Percentiles rank a stretch among this genome's conserved stretches.
Conservation (phyloP, 2,329 filamentous ascomycete genomes). For the Clarireedia homoeocarpa region DNA sequence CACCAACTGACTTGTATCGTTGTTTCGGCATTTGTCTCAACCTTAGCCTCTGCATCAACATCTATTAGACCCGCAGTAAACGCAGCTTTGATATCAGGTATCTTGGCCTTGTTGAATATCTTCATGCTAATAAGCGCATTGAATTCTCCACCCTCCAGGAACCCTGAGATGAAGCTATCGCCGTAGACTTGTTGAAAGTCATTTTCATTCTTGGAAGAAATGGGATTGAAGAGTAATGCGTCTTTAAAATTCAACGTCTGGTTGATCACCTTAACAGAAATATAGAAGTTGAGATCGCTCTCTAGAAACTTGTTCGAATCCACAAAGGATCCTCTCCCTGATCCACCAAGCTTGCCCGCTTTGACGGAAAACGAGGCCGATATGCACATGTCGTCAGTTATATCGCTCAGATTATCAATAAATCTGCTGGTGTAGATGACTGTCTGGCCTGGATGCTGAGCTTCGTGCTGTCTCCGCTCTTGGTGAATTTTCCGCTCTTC, state of each 20-base stretch:
- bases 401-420: neutral
- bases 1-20: conserved; percentile 18
- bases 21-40: conserved; percentile 6
- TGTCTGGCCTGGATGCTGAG: neutral
- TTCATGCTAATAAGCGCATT: conserved; percentile 25
- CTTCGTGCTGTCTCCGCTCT: neutral
- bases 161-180: conserved; percentile 28
- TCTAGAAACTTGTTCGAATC: conserved; percentile 19
- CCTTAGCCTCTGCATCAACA: conserved; percentile 8
- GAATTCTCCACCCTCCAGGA: conserved; percentile 27
- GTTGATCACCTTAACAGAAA: conserved; percentile 26
- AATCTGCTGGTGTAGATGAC: neutral
- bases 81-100: conserved; percentile 17
- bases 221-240: conserved; percentile 17
- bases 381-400: neutral
- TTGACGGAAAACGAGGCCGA: neutral
- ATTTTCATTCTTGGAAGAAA: neutral
- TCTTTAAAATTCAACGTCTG: conserved; percentile 22
- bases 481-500: neutral
- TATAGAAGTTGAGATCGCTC: conserved; percentile 25
- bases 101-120: conserved; percentile 17
- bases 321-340: conserved; percentile 5
- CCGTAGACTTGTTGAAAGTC: conserved; percentile 17
- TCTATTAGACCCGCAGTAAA: conserved; percentile 15
- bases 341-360: conserved; percentile 1